Base-by-base conservation (phyloP, 108 stramenopile species). In the Conticribra weissflogii region DNA sequence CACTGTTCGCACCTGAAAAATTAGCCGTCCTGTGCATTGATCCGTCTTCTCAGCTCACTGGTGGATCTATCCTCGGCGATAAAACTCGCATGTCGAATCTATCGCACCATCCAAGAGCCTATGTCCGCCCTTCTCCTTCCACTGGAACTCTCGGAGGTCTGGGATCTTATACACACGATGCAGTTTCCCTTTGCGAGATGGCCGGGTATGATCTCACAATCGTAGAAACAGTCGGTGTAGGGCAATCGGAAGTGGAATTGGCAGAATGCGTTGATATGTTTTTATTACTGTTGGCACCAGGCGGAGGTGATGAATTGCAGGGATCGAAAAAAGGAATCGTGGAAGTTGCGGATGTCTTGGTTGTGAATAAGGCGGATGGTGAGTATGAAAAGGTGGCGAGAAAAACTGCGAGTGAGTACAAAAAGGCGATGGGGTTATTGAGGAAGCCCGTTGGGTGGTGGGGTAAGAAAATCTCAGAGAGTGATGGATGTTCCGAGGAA, bases 281-380 rank as follows among this genome's bases (percentile, higher is more conserved):
- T n/a, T 54, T 97, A 15, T 78, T 99, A 66, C 30, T 98, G 46
- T 66, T 98, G 22, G 87, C 97, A 29, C 98, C 98, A 0, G 97
- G 87, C 7, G 95, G 97, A 24, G 98, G 98, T n/a, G 98, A 99
- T 76, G 95, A 87, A 54, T 63, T 96, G 53, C 96, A 98, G 81
- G 97, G 97, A 55, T 83, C 88, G 19, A 99, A 99, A 66, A 98
- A 98, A 61, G 98, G 98, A 16, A 98, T 99, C 72, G 86, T 99
- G 24, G 98, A 99, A 80, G 84, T 96, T 36, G 97, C 97, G 12
- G 95, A 98, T 78, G 76, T 98, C 25, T 54, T 98, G 28, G 88
- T 95, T 3, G 96, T 99, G 22, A 97, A 97, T 78, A 98, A 98
- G 70, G 95, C 96, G 15, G 98, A 98, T 76, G 98, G 98, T n/a